These are phyloP conservation scores for Sarcocystis neurona DNA, from an alignment of 169 alveolate genomes.

Conservation along the genomic window DNA sequence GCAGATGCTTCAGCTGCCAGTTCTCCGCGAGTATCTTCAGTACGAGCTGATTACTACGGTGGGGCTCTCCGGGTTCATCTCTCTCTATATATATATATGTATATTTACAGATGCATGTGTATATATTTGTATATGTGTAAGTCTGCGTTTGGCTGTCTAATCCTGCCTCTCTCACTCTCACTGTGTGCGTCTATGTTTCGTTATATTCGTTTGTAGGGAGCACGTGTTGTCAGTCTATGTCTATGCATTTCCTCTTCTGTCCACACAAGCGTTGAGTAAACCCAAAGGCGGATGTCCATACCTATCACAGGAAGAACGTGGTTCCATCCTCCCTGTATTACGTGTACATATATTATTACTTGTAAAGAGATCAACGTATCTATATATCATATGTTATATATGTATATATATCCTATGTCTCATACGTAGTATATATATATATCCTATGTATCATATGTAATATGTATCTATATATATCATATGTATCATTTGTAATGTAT, in stretches of 20 bases:
- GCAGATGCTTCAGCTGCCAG: slow-evolving; percentile 80
- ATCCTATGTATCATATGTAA: background rate
- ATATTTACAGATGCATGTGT: background rate
- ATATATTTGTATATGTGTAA: background rate
- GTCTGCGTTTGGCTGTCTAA: background rate
- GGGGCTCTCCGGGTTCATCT: background rate
- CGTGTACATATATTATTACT: too few relatives aligned
- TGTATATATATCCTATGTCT: background rate
- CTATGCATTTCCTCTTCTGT: too few relatives aligned
- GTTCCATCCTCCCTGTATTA: too few relatives aligned
- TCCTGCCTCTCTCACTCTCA: background rate
- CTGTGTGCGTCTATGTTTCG: too few relatives aligned
- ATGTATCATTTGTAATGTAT: background rate
- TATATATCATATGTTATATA: too few relatives aligned
- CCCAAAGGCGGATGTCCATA: too few relatives aligned
- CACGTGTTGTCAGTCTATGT: too few relatives aligned
- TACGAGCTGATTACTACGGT: background rate
- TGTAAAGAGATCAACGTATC: too few relatives aligned
- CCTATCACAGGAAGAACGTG: too few relatives aligned
- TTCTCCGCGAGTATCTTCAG: slow-evolving; percentile 78
- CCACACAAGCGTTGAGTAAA: too few relatives aligned
- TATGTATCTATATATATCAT: too few relatives aligned
- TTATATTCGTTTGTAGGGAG: too few relatives aligned
- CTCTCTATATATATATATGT: background rate
- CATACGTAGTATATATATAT: background rate